Evolutionary conservation across 169 alveolate genomes (phyloP).

Genomic region (Eimeria maxima): DNA sequence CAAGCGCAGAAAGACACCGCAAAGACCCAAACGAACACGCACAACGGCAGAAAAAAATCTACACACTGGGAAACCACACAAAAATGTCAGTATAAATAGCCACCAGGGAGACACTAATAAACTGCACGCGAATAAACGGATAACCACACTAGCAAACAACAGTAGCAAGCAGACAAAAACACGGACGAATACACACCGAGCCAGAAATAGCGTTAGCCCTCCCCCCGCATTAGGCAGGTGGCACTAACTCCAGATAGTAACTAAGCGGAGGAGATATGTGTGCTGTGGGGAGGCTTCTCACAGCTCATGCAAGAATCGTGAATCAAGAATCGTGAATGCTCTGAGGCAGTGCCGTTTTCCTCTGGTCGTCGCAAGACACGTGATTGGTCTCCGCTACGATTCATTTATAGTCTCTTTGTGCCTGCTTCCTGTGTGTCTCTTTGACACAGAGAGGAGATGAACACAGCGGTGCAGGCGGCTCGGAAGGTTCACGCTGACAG

Average conservation of each 20-base stretch:
- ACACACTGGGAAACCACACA: neutral
- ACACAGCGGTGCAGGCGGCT: slow-evolving; percentile 49
- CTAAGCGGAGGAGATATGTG: neutral
- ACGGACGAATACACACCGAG: no score
- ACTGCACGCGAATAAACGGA: no score
- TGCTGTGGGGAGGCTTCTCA: neutral
- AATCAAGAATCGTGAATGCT: neutral
- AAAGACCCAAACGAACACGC: neutral
- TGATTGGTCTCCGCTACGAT: neutral
- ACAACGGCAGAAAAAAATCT: neutral
- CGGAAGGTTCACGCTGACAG: neutral
- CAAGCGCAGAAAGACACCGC: neutral
- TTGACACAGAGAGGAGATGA: slow-evolving; percentile 60
- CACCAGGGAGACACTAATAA: no score
- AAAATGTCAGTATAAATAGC: neutral
- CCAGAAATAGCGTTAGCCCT: neutral
- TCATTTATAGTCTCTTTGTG: neutral
- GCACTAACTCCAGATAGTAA: neutral
- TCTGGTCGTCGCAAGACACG: neutral
- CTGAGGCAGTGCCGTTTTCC: neutral
- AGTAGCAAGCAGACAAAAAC: no score
- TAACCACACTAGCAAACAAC: no score
- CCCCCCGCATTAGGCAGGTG: neutral
- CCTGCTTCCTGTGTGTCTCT: neutral
- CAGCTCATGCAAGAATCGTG: neutral